Conservation (phyloP, 2,329 filamentous ascomycete genomes). For the Ophiostoma tasmaniense region DNA sequence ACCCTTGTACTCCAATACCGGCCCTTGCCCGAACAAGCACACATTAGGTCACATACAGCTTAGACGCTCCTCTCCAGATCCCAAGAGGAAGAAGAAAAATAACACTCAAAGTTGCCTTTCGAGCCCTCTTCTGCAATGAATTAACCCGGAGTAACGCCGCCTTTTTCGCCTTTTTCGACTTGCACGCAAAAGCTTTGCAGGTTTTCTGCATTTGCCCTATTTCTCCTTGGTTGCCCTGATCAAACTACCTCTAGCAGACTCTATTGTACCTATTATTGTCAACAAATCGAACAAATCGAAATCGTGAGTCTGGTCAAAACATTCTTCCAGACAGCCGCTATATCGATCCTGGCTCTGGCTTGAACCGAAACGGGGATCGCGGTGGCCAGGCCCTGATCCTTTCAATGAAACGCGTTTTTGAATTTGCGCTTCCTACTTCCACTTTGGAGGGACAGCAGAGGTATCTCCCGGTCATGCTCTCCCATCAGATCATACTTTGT, state of each 20-base stretch:
- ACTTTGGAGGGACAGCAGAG: not conserved
- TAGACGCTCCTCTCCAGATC: not conserved
- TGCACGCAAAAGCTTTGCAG: not conserved
- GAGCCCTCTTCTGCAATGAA: not conserved
- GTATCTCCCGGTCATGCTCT: not conserved
- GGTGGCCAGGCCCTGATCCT: not conserved
- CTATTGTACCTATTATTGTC: not conserved
- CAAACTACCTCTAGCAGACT: not conserved
- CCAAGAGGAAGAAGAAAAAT: not conserved
- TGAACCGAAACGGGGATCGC: not conserved
- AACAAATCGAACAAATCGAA: not conserved
- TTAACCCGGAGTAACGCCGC: constrained; percentile 6
- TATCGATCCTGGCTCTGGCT: not conserved
- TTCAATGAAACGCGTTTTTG: not conserved
- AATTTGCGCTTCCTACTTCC: too few species aligned
- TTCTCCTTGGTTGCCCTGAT: not conserved
- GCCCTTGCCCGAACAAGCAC: not conserved
- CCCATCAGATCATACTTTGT: not conserved
- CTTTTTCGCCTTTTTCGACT: not conserved
- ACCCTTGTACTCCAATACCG: not conserved
- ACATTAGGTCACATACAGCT: not conserved
- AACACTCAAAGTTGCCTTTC: not conserved
- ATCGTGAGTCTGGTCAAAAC: not conserved
- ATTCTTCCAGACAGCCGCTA: not conserved
- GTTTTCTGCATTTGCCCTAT: not conserved